Percentiles rank a stretch among this genome's conserved stretches.
Conservation (phyloP, 2,329 filamentous ascomycete species). For the Trichoderma simmonsii region DNA sequence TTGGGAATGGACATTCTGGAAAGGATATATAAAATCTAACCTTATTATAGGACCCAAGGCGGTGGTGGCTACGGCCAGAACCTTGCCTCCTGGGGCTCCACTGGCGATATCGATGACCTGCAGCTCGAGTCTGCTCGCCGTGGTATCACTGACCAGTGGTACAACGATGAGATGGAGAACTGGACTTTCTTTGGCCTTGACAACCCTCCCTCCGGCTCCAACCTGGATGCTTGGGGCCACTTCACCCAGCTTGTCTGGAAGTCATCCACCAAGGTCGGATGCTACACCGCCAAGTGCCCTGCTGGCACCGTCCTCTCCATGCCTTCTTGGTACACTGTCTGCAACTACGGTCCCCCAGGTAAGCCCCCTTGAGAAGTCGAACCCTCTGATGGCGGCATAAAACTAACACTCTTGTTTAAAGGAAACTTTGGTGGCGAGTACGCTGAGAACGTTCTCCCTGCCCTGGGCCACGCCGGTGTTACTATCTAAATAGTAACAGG, state of each 20-base stretch:
- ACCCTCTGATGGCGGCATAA: neutral
- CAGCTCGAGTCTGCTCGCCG: slow-evolving; percentile 57
- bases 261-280: slow-evolving; percentile 37
- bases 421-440: slow-evolving; percentile 54
- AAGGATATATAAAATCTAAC: slow-evolving; percentile 11
- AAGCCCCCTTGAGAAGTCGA: slow-evolving; percentile 34
- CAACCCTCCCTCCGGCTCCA: slow-evolving; percentile 54
- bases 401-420: slow-evolving; percentile 23
- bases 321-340: slow-evolving; percentile 74
- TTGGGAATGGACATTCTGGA: neutral
- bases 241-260: slow-evolving; percentile 46
- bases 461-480: slow-evolving; percentile 30
- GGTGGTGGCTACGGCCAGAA: slow-evolving; percentile 80
- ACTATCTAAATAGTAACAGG: slow-evolving; percentile 26
- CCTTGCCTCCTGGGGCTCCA: slow-evolving; percentile 64
- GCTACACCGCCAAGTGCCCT: slow-evolving; percentile 68
- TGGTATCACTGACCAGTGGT: slow-evolving; percentile 81
- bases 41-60: slow-evolving; percentile 50
- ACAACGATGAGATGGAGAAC: slow-evolving; percentile 69
- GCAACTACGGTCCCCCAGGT: slow-evolving; percentile 80
- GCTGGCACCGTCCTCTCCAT: slow-evolving; percentile 46
- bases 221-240: slow-evolving; percentile 64
- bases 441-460: slow-evolving; percentile 46
- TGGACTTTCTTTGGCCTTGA: slow-evolving; percentile 59
- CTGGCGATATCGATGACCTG: slow-evolving; percentile 35